Conservation (phyloP, 805 yeast genomes). For the Ogataea pignaliae region DNA sequence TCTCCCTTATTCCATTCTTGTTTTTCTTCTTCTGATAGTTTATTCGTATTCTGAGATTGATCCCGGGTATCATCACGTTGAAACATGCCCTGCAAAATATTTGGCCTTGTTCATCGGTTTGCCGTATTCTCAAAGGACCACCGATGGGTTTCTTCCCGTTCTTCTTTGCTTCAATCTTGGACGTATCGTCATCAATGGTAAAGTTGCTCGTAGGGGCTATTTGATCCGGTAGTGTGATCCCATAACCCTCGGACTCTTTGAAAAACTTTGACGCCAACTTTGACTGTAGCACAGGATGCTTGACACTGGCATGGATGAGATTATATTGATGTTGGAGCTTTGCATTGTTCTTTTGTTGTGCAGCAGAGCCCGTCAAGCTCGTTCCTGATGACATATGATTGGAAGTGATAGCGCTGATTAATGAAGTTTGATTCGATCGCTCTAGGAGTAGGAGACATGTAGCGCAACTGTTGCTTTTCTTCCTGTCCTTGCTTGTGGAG, state of each 20-base stretch:
- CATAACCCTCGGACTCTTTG: constrained; percentile 9
- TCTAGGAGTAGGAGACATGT: too few relatives aligned
- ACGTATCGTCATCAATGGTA: neutral
- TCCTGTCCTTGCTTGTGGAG: too few relatives aligned
- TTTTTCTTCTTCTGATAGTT: constrained; percentile 3
- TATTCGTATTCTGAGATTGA: constrained; percentile 13
- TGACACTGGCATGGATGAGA: constrained; percentile 11
- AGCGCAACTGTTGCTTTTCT: too few relatives aligned
- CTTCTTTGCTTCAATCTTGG: neutral
- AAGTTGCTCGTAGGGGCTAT: constrained; percentile 1
- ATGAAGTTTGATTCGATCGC: too few relatives aligned
- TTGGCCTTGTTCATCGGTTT: constrained; percentile 8
- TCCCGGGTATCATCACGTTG: constrained; percentile 17
- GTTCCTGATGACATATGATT: too few relatives aligned
- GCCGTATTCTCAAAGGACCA: neutral
- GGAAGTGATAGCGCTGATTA: too few relatives aligned
- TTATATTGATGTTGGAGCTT: constrained; percentile 16
- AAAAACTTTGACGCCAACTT: constrained; percentile 14
- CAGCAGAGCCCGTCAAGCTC: neutral
- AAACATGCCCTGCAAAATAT: constrained; percentile 16
- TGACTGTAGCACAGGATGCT: constrained; percentile 9
- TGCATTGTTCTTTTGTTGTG: constrained; percentile 4
- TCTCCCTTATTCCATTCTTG: constrained; percentile 1
- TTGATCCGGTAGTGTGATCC: constrained; percentile 14
- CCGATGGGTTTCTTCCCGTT: neutral